A percentile compares a stretch with the other conserved stretches of the same genome.
Conservation (phyloP, 176 grass and related monocot species). For the Lolium rigidum region DNA sequence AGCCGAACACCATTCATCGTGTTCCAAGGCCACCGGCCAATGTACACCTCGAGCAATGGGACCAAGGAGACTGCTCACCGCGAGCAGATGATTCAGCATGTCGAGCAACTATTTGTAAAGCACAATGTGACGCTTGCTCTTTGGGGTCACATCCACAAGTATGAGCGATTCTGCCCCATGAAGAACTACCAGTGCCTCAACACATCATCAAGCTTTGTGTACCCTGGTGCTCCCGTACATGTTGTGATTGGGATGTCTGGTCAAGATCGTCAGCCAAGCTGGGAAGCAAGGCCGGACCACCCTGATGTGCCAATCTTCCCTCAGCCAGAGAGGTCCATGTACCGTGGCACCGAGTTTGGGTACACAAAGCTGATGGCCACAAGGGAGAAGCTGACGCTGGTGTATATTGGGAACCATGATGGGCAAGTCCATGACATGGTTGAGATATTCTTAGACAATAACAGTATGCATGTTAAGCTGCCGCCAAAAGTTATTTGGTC, state of each 20-base stretch:
- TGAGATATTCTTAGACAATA: slow-evolving; percentile 59
- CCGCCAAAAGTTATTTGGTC: not conserved
- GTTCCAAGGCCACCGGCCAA: slow-evolving; percentile 94
- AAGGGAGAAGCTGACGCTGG: slow-evolving; percentile 73
- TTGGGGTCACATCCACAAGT: slow-evolving; percentile 93
- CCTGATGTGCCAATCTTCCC: slow-evolving; percentile 73
- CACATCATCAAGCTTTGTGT: slow-evolving; percentile 66
- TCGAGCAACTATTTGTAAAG: slow-evolving; percentile 75
- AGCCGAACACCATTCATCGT: slow-evolving; percentile 85
- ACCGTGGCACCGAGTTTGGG: slow-evolving; percentile 78
- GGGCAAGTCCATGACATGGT: slow-evolving; percentile 86
- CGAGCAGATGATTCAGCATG: slow-evolving; percentile 70
- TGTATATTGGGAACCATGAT: slow-evolving; percentile 92
- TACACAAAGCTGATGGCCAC: slow-evolving; percentile 81
- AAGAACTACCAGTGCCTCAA: slow-evolving; percentile 71
- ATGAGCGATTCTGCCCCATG: slow-evolving; percentile 88
- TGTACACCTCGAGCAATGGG: slow-evolving; percentile 89
- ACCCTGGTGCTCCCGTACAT: slow-evolving; percentile 77
- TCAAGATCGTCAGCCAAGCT: slow-evolving; percentile 70
- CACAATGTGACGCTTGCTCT: slow-evolving; percentile 94
- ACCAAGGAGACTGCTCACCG: slow-evolving; percentile 53
- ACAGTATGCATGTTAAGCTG: not conserved
- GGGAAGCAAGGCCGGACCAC: slow-evolving; percentile 77
- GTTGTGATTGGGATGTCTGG: slow-evolving; percentile 93
- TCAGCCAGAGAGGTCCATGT: slow-evolving; percentile 76